Evolutionary conservation across 257 asterid genomes (phyloP).

Genomic region (Dorcoceras hygrometricum): DNA sequence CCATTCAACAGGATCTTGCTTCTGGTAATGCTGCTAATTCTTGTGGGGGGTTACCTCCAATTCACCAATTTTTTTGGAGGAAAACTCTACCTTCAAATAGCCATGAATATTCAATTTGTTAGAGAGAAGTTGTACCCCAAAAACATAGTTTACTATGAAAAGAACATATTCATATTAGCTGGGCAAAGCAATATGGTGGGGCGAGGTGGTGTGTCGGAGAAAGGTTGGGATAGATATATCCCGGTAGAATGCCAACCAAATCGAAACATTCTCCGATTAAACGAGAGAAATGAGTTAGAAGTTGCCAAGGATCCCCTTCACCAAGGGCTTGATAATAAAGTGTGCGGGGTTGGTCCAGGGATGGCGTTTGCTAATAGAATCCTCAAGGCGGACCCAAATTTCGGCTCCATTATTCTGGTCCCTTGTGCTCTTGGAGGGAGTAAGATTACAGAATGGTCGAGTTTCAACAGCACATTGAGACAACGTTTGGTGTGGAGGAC

Average conservation of each 20-base stretch:
- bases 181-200: slow-evolving; percentile 60
- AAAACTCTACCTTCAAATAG: neutral
- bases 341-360: slow-evolving; percentile 50
- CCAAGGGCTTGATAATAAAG: slow-evolving; percentile 27
- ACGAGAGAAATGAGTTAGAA: slow-evolving; percentile 24
- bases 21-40: neutral
- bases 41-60: neutral
- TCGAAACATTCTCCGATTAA: slow-evolving; percentile 23
- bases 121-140: neutral
- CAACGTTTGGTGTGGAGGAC: slow-evolving; percentile 28
- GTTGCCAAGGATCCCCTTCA: slow-evolving; percentile 46
- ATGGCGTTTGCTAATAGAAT: slow-evolving; percentile 41
- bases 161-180: slow-evolving; percentile 32
- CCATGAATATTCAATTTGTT: neutral
- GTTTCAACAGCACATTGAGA: neutral
- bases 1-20: neutral
- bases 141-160: neutral
- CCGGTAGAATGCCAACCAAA: slow-evolving; percentile 30
- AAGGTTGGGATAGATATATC: slow-evolving; percentile 27
- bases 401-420: slow-evolving; percentile 35
- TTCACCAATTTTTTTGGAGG: neutral
- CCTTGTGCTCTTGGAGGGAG: slow-evolving; percentile 49
- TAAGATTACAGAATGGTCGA: slow-evolving; percentile 30
- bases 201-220: slow-evolving; percentile 29
- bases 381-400: slow-evolving; percentile 11